Evolutionary conservation across 2,329 filamentous ascomycete species (phyloP), one percentile per base, ranked within the genome.

Genomic region (Lithohypha guttulata): DNA sequence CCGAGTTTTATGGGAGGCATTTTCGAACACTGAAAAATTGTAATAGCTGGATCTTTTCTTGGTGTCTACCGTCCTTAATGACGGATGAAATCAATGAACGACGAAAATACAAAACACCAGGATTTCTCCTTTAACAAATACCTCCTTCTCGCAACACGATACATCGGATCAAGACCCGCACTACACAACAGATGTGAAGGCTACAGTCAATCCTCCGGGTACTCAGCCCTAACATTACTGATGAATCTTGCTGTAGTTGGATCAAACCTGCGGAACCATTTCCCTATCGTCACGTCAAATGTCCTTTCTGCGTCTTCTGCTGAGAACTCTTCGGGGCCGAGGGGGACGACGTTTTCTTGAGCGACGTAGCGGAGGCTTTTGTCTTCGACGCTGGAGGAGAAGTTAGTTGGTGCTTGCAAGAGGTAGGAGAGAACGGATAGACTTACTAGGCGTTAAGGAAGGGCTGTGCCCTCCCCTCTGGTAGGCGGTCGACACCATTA

Each of bases 201-300:
- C 17, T 21, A 17, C 6, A 20, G 21, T 50, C 45, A 94, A 60
- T 93, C 84, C 55, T 94, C 81, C 1, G 89, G 89, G 59, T 86
- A 95, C 53, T 87, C 77, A 51, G 93, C 84, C 50, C 63, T 62
- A 38, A 83, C 67, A 58, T 95, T 96, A 51, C 85, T 93, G 21
- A 94, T 70, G 62, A 96, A 98, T 3, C 62, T 68, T 49, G 75
- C 75, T 0, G 61, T 68, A 22, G 63, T 64, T 3, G 58, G 54
- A 59, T 95, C 84, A 69, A 86, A 96, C 28, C 85, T 70, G 59
- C 84, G 93, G 59, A 98, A 96, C 59, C 84, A 84, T 51, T 79
- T 81, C 1, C 91, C 91, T 2, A 86, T 84, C 42, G 51, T 46
- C 17, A 52, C 42, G 13, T 40, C 39, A 34, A 52, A 52, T 2